Percentiles rank a stretch among this genome's conserved stretches.
Evolutionary conservation across 1,139 yeast species (phyloP).

Genomic region (Diutina mesorugosa): DNA sequence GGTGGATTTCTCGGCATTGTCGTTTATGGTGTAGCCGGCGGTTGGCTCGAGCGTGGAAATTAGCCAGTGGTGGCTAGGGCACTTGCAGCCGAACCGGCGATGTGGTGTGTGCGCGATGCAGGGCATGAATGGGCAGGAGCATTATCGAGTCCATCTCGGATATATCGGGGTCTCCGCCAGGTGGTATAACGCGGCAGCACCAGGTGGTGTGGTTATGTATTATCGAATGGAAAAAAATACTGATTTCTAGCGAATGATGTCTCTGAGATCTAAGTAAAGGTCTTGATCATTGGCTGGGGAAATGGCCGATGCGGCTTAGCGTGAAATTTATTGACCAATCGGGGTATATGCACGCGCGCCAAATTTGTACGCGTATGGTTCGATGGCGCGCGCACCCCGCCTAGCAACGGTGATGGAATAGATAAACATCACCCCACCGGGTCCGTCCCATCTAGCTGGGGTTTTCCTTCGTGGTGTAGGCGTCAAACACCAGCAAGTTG

Average conservation of each 20-base stretch:
- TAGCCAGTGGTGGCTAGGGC: not conserved
- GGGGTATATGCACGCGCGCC: not conserved
- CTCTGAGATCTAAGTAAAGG: no score
- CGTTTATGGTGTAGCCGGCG: not conserved
- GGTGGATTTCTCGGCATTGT: no score
- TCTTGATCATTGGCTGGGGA: no score
- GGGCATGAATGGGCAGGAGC: no score
- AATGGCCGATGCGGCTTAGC: not conserved
- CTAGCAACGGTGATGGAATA: not conserved
- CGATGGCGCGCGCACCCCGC: not conserved
- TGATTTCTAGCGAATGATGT: no score
- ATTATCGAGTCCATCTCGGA: not conserved
- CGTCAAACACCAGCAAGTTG: constrained; percentile 64
- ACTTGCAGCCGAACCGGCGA: not conserved
- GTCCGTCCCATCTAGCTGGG: constrained; percentile 24
- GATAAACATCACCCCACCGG: not conserved
- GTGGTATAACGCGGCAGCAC: no score
- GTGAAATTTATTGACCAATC: not conserved
- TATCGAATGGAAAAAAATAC: no score
- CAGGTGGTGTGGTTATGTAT: no score
- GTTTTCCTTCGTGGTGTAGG: constrained; percentile 56
- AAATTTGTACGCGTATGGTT: no score
- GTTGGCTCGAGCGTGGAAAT: not conserved
- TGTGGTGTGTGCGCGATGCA: not conserved
- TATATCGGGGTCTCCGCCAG: no score